A percentile compares a stretch with the other conserved stretches of the same genome.
Evolutionary conservation across 148 eudicot genomes (phyloP).

Genomic region (Chenopodium album): DNA sequence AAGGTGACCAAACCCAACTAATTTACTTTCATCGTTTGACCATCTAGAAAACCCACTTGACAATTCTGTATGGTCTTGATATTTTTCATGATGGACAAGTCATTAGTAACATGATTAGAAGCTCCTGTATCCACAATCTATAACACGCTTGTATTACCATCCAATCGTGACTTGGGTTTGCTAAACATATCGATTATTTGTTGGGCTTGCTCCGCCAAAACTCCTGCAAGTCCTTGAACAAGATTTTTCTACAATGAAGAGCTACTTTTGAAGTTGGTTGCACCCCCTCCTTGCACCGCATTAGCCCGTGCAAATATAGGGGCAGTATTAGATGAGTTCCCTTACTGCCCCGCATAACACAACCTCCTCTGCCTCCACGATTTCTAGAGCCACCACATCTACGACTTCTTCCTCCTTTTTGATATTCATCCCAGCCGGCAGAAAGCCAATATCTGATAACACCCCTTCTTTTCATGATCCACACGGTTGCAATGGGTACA

Average conservation of each 20-base stretch:
- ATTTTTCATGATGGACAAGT: not conserved
- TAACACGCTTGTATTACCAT: not conserved
- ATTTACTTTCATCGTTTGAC: too few species aligned
- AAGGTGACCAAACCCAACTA: too few species aligned
- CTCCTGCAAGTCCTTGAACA: not conserved
- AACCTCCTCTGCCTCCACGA: not conserved
- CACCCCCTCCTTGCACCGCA: not conserved
- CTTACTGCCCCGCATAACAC: not conserved
- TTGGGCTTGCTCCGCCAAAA: not conserved
- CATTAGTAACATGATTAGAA: not conserved
- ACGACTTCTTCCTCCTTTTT: not conserved
- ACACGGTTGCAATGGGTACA: not conserved
- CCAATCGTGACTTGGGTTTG: not conserved
- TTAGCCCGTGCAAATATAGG: not conserved
- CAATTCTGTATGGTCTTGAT: too few species aligned
- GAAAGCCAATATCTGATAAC: not conserved
- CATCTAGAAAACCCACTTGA: too few species aligned
- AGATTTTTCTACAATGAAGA: not conserved
- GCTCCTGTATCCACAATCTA: slow-evolving; percentile 1
- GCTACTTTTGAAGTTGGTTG: too few species aligned
- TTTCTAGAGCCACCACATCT: not conserved
- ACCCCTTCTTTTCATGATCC: not conserved
- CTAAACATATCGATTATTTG: not conserved
- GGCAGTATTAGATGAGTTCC: not conserved
- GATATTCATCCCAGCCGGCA: not conserved